Percentiles rank a stretch among this genome's conserved stretches.
Conservation (phyloP, 1,284 basidiomycete species). For the Apiotrichum montevideense region DNA sequence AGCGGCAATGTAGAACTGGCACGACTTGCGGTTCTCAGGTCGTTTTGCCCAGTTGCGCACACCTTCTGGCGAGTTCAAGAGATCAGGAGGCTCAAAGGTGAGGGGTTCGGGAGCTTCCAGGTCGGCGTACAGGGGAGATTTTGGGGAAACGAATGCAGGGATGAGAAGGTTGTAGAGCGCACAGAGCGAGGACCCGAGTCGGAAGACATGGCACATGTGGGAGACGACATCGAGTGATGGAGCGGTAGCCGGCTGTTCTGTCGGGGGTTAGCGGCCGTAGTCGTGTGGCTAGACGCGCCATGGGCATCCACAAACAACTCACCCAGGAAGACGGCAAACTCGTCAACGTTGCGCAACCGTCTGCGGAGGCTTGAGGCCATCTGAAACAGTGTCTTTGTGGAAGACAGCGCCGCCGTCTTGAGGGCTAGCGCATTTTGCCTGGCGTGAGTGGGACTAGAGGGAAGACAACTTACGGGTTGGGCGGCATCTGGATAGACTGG, state of each 20-base stretch:
- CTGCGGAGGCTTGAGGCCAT: conserved; percentile 41
- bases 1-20: conserved; percentile 53
- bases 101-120: conserved; percentile 45
- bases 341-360: conserved; percentile 39
- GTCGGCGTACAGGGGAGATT: conserved; percentile 51
- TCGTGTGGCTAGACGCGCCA: background rate
- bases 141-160: conserved; percentile 53
- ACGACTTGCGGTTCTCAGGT: conserved; percentile 72
- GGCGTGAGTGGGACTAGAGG: conserved; percentile 4
- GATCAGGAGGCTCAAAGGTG: conserved; percentile 52
- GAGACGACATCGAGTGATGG: conserved; percentile 58
- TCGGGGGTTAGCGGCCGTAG: background rate
- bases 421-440: conserved; percentile 46
- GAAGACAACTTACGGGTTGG: conserved; percentile 35
- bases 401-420: conserved; percentile 45
- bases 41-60: conserved; percentile 58
- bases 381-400: conserved; percentile 43
- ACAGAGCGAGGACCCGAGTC: conserved; percentile 86
- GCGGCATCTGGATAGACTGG: conserved; percentile 44
- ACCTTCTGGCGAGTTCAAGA: conserved; percentile 58
- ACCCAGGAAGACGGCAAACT: conserved; percentile 43
- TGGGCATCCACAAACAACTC: conserved; percentile 10
- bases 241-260: conserved; percentile 39
- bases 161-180: conserved; percentile 91
- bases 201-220: conserved; percentile 89